These are phyloP conservation scores for Hysterium pulicare DNA, from an alignment of 2,329 filamentous ascomycete genomes.

Conservation along the genomic window DNA sequence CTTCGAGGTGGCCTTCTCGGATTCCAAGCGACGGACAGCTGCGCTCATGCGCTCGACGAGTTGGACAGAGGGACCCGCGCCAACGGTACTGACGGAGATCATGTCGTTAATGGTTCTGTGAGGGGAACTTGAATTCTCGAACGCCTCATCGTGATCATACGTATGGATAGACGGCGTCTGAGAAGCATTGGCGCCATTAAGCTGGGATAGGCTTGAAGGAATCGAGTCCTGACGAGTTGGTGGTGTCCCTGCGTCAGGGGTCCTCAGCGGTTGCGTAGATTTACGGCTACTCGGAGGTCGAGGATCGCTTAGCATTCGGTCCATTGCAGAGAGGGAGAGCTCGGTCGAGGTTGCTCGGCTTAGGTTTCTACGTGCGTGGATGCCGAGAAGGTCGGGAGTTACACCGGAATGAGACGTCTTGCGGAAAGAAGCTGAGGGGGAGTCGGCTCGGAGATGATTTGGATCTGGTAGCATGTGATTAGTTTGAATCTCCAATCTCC, in stretches of 20 bases:
- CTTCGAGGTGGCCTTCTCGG: slow-evolving; percentile 81
- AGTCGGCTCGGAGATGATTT: slow-evolving; percentile 35
- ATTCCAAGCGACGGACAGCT: slow-evolving; percentile 84
- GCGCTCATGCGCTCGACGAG: slow-evolving; percentile 95
- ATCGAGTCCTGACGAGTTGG: slow-evolving; percentile 35
- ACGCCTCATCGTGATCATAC: slow-evolving; percentile 47
- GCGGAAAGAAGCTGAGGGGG: slow-evolving; percentile 35
- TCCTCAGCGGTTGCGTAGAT: slow-evolving; percentile 23
- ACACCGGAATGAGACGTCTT: no score
- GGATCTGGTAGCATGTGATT: slow-evolving; percentile 24
- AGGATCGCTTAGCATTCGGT: slow-evolving; percentile 35
- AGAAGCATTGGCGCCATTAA: slow-evolving; percentile 37
- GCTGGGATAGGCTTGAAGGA: slow-evolving; percentile 25
- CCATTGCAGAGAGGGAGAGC: slow-evolving; percentile 31
- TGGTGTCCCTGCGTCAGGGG: slow-evolving; percentile 35
- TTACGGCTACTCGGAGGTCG: slow-evolving; percentile 34
- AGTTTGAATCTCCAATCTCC: slow-evolving; percentile 47
- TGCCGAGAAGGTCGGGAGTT: slow-evolving; percentile 30
- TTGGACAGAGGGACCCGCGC: slow-evolving; percentile 87
- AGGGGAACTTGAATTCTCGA: slow-evolving; percentile 58
- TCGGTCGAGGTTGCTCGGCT: slow-evolving; percentile 31
- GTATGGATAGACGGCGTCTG: slow-evolving; percentile 48
- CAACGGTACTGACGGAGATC: slow-evolving; percentile 83
- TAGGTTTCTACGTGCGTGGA: slow-evolving; percentile 27
- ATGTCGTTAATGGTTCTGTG: slow-evolving; percentile 69